Conservation (phyloP, 139 green algal genomes). For the Tetraselmis chui region DNA sequence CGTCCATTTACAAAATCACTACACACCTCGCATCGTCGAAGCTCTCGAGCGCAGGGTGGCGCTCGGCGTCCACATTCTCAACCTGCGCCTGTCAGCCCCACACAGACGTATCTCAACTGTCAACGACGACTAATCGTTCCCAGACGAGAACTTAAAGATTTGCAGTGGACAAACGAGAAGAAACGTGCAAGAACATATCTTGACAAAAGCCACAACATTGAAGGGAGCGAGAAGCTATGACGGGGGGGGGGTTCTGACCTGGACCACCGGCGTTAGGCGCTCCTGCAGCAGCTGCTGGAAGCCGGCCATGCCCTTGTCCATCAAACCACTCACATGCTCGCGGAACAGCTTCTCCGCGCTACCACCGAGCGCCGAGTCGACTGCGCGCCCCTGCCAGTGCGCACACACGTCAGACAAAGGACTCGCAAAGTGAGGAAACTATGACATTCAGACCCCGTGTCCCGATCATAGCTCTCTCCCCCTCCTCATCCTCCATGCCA, state of each 20-base stretch:
- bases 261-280: background rate
- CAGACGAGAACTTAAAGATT: no score
- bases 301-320: constrained; percentile 4
- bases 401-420: background rate
- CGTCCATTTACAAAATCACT: background rate
- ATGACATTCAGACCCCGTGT: no score
- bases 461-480: background rate
- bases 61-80: background rate
- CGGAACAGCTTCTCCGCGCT: constrained; percentile 31
- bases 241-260: background rate
- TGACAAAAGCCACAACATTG: background rate
- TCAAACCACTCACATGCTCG: constrained; percentile 26
- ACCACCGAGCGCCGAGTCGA: constrained; percentile 12
- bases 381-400: constrained; percentile 23
- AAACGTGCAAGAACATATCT: no score
- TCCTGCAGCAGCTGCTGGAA: constrained; percentile 28
- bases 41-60: background rate
- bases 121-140: no score
- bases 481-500: no score
- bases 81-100: background rate
- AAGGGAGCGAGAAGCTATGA: background rate
- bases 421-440: background rate
- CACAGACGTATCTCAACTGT: no score
- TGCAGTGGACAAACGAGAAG: no score
- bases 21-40: background rate